Conservation (phyloP, 148 eudicot species). For the Dianthus caryophyllus region DNA sequence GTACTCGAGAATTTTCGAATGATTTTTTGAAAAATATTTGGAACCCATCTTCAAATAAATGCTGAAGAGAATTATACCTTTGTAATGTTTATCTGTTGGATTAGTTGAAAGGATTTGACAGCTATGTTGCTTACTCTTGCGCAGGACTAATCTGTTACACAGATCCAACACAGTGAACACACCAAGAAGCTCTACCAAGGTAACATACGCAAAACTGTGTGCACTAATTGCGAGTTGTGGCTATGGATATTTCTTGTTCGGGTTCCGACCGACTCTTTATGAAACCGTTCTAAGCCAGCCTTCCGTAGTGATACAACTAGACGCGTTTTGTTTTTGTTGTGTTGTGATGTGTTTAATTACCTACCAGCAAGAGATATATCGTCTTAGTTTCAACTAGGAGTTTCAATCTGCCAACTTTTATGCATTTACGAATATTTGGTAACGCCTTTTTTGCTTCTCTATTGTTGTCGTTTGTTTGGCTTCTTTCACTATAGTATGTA, state of each 20-base stretch:
- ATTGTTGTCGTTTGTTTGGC: background rate
- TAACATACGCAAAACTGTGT: no score
- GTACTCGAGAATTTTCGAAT: background rate
- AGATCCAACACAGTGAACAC: no score
- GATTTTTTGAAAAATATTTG: background rate
- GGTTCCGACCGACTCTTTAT: no score
- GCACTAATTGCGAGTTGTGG: no score
- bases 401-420: slow-evolving; percentile 89
- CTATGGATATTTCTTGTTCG: no score
- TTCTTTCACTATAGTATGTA: background rate
- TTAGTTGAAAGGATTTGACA: background rate
- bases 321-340: no score
- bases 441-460: slow-evolving; percentile 22
- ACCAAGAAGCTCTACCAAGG: no score
- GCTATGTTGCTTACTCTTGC: slow-evolving; percentile 13
- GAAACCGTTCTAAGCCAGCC: no score
- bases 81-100: background rate
- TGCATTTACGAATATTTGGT: slow-evolving; percentile 95
- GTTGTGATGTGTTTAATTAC: no score
- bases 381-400: slow-evolving; percentile 83
- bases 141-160: slow-evolving; percentile 60
- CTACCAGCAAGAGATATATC: slow-evolving; percentile 42
- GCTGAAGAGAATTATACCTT: background rate
- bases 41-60: background rate
- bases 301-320: no score